Evolutionary conservation across 2,329 filamentous ascomycete species (phyloP), one percentile per base, ranked within the genome.

Genomic region (Colletotrichum truncatum): DNA sequence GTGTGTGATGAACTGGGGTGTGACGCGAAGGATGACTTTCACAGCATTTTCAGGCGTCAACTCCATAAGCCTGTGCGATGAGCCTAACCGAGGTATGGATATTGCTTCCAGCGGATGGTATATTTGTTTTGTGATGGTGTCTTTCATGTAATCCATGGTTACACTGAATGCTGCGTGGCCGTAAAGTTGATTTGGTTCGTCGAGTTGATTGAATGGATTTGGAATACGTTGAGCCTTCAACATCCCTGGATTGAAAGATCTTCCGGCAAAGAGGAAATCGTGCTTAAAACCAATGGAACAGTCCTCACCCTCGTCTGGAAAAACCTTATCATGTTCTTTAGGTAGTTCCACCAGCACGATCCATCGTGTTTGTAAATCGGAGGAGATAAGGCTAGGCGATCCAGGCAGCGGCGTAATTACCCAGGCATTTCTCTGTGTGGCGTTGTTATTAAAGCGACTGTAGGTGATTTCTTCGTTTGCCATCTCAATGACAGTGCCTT

Each of bases 321-420:
- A 66, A 26, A 21, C 25, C 4, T 49, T 16, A 12, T 64, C 52
- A 7, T 48, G 52, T 3, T 25, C 46, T 2, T 6, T 16, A 1
- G 60, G 59, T 1, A 46, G 9, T 2, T 53, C 55, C 1, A 55
- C 36, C 7, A 66, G 57, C 2, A 66, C 63, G 14, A 66, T 45
- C 63, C 63, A 66, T n/a, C 43, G n/a, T 11, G 21, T 56, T n/a
- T 66, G 57, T 5, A 66, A 16, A 11, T 66, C 63, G 3, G 63
- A 66, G 7, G 23, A 54, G 11, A 66, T 45, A 6, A 66, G 48
- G 1, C 48, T 55, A 7, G 51, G 45, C 14, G 63, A 48, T 4
- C 30, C 41, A 3, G 63, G 63, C 10, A 63, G 14, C 4, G 41
- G 12, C 2, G 49, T 26, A 14, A 66, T 45, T 1, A 66, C 63